Conservation (phyloP, 306 rosid species). For the Notholithocarpus densiflorus region DNA sequence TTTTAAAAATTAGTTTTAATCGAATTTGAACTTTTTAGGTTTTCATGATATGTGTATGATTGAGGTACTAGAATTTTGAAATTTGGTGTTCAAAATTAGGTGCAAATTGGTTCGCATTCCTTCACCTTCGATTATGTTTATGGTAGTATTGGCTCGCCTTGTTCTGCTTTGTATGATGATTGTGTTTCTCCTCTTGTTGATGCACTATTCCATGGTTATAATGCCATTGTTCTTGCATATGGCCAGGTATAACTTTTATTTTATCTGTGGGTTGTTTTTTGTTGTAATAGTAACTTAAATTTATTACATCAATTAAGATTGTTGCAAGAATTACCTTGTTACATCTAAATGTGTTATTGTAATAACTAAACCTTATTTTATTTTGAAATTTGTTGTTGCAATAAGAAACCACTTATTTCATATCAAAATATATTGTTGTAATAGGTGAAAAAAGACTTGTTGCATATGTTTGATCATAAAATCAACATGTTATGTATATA, state of each 20-base stretch:
- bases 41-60: background rate
- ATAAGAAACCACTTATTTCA: no score
- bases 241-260: constrained; percentile 64
- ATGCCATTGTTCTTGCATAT: constrained; percentile 91
- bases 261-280: no score
- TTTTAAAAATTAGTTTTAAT: background rate
- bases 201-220: constrained; percentile 76
- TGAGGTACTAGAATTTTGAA: background rate
- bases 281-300: no score
- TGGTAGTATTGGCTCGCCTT: constrained; percentile 47
- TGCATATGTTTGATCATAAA: no score
- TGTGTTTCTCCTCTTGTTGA: constrained; percentile 81
- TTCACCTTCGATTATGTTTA: constrained; percentile 84
- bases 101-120: constrained; percentile 28
- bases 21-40: background rate
- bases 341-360: no score
- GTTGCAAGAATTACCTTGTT: no score
- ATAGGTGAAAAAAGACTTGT: no score
- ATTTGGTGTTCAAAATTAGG: constrained; percentile 32
- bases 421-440: no score
- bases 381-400: no score
- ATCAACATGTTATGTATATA: no score
- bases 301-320: no score
- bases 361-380: no score
- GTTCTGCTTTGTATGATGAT: constrained; percentile 50